A percentile compares a stretch with the other conserved stretches of the same genome.
These are phyloP conservation scores for Sphaerulina populicola DNA, from an alignment of 2,329 filamentous ascomycete species.

Conservation along the genomic window DNA sequence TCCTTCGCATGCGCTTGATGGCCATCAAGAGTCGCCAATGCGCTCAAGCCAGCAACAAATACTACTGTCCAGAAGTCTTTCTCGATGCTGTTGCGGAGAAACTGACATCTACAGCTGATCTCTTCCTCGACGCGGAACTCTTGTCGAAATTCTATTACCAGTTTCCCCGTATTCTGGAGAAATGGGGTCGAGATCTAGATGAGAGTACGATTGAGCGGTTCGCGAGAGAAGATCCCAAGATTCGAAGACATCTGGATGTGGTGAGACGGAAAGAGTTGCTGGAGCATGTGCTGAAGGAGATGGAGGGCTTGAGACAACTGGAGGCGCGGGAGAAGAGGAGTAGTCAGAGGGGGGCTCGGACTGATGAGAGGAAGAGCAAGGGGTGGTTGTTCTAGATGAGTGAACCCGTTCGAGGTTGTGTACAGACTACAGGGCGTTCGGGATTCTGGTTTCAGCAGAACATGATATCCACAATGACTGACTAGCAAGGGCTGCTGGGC, in stretches of 20 bases:
- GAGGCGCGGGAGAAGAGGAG: conserved; percentile 63
- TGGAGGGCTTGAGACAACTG: conserved; percentile 78
- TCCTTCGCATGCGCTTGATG: conserved; percentile 80
- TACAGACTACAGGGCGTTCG: conserved; percentile 6
- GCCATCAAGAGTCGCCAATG: conserved; percentile 91
- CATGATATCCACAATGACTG: background rate
- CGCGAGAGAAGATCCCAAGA: conserved; percentile 84
- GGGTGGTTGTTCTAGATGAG: conserved; percentile 30
- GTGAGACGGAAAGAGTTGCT: conserved; percentile 86
- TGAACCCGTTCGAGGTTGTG: background rate
- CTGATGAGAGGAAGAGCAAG: conserved; percentile 26
- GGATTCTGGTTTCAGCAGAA: background rate
- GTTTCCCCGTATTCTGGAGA: conserved; percentile 86
- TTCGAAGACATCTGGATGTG: conserved; percentile 80
- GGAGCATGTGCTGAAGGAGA: conserved; percentile 89
- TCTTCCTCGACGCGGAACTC: conserved; percentile 95
- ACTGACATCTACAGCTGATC: conserved; percentile 84
- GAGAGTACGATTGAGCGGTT: conserved; percentile 79
- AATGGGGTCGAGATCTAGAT: conserved; percentile 61
- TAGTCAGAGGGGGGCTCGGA: conserved; percentile 33
- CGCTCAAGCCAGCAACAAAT: conserved; percentile 75
- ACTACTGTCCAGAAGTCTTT: conserved; percentile 94
- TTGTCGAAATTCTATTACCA: conserved; percentile 95
- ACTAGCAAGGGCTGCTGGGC: no score
- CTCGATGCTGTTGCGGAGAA: conserved; percentile 95